Conservation (phyloP, 306 rosid species). For the Arachis hypogaea region DNA sequence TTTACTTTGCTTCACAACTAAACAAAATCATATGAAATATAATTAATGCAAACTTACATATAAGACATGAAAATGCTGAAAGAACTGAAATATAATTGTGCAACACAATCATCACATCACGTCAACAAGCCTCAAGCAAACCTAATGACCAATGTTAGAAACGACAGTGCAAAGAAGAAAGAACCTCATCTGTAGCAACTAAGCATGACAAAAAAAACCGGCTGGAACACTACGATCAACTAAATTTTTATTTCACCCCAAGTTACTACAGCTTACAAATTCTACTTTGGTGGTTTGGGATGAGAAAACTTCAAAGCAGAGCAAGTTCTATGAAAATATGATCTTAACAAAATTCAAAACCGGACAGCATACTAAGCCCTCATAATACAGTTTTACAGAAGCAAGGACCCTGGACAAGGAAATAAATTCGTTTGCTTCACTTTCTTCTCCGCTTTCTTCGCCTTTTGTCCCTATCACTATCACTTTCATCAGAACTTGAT, state of each 20-base stretch:
- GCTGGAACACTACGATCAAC: neutral
- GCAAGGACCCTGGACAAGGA: slow-evolving; percentile 7
- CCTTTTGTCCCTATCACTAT: slow-evolving; percentile 42
- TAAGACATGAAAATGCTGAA: too few species aligned
- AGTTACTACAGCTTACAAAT: neutral
- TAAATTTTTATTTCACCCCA: neutral
- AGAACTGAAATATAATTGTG: too few species aligned
- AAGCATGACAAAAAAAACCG: neutral
- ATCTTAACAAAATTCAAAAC: slow-evolving; percentile 14
- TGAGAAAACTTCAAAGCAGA: neutral
- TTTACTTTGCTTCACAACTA: too few species aligned
- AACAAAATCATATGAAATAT: too few species aligned
- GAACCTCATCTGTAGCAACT: neutral
- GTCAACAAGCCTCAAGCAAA: too few species aligned
- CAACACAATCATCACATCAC: too few species aligned
- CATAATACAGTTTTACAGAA: slow-evolving; percentile 6
- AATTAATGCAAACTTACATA: too few species aligned
- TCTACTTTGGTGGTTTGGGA: neutral
- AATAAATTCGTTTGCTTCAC: slow-evolving; percentile 23
- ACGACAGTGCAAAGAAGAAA: too few species aligned
- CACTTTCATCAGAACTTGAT: slow-evolving; percentile 60
- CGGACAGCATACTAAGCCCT: neutral
- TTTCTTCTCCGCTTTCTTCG: slow-evolving; percentile 62
- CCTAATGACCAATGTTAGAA: too few species aligned
- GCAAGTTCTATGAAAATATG: neutral